These are phyloP conservation scores for Hygrocybe coccinea DNA, from an alignment of 768 basidiomycete species.

Conservation along the genomic window DNA sequence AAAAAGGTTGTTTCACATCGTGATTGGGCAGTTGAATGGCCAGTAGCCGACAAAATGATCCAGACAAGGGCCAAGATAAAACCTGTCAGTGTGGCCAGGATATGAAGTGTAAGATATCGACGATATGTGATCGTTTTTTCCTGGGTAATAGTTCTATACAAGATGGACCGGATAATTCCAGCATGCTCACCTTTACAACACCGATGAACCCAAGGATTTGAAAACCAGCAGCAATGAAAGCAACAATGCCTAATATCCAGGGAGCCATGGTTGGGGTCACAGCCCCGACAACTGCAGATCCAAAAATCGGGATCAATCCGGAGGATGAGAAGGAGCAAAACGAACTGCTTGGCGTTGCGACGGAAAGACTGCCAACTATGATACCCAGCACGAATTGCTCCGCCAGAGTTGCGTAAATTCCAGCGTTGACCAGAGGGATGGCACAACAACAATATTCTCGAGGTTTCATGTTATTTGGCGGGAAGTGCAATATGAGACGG, in stretches of 20 bases:
- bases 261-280: slow-evolving; percentile 73
- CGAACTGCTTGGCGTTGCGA: slow-evolving; percentile 79
- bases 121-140: slow-evolving; percentile 63
- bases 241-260: slow-evolving; percentile 68
- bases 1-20: slow-evolving; percentile 64
- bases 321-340: slow-evolving; percentile 8
- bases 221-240: slow-evolving; percentile 67
- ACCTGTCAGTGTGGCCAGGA: slow-evolving; percentile 46
- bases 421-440: slow-evolving; percentile 84
- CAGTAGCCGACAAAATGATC: slow-evolving; percentile 73
- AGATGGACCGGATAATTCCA: not conserved
- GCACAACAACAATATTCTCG: slow-evolving; percentile 93
- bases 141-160: slow-evolving; percentile 31
- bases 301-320: not conserved
- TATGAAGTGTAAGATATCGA: slow-evolving; percentile 66
- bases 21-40: slow-evolving; percentile 65
- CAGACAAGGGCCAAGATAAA: slow-evolving; percentile 79
- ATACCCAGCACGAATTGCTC: slow-evolving; percentile 73
- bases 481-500: too few relatives aligned
- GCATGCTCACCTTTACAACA: slow-evolving; percentile 59
- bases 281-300: slow-evolving; percentile 71
- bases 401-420: slow-evolving; percentile 73
- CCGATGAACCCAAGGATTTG: slow-evolving; percentile 86
- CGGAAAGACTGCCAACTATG: slow-evolving; percentile 63
- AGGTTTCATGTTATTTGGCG: slow-evolving; percentile 50